Percentiles rank a stretch among this genome's conserved stretches.
These are phyloP conservation scores for Penicillium occitanis DNA, from an alignment of 2,329 filamentous ascomycete genomes.

Conservation along the genomic window DNA sequence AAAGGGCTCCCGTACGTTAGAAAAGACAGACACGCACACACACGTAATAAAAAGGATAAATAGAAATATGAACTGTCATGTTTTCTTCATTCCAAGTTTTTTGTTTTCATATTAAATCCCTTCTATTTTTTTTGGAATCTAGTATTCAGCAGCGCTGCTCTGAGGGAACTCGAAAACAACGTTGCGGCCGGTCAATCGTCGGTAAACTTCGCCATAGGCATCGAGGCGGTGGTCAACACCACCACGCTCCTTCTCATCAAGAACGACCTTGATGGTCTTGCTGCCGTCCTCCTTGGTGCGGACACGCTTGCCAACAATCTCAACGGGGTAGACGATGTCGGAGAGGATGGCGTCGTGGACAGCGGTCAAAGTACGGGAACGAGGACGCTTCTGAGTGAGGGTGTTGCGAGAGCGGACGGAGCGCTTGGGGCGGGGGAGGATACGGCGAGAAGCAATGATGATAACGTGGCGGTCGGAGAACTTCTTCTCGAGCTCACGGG, in stretches of 20 bases:
- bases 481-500: conserved; percentile 99
- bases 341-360: conserved; percentile 98
- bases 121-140: conserved; percentile 46
- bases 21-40: conserved; percentile 23
- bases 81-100: conserved; percentile 13
- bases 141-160: conserved; percentile 75
- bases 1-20: conserved; percentile 24
- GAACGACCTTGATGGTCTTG: conserved; percentile 98
- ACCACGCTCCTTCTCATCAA: conserved; percentile 99
- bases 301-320: conserved; percentile 99
- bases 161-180: conserved; percentile 99
- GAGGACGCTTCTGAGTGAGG: conserved; percentile 98
- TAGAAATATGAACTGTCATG: conserved; percentile 26
- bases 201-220: conserved; percentile 99
- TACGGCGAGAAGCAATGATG: conserved; percentile 98
- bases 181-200: conserved; percentile 90
- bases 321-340: conserved; percentile 98
- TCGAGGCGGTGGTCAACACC: conserved; percentile 99
- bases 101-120: conserved; percentile 16
- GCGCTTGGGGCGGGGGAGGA: conserved; percentile 97
- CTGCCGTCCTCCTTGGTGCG: conserved; percentile 98
- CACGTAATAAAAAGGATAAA: conserved; percentile 28
- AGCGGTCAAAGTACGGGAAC: conserved; percentile 94
- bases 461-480: conserved; percentile 99
- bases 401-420: conserved; percentile 93